Conservation (phyloP, 306 rosid genomes). For the Rosa multiflora region DNA sequence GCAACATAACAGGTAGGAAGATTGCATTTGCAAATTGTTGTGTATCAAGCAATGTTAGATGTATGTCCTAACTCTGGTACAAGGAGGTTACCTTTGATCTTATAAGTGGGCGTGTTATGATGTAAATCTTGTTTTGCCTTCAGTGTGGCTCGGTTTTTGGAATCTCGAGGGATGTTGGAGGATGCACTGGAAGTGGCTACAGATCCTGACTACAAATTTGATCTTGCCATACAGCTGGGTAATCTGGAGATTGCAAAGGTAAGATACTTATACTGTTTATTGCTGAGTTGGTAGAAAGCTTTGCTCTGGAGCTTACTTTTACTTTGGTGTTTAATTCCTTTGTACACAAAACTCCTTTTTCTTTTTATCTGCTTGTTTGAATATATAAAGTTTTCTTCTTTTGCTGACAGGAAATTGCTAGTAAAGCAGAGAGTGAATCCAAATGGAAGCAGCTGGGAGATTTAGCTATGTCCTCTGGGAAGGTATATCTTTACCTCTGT, state of each 20-base stretch:
- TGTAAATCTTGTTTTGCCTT: constrained; percentile 17
- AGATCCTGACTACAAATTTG: constrained; percentile 93
- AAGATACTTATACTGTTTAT: constrained; percentile 26
- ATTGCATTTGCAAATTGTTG: background rate
- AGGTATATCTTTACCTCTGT: constrained; percentile 46
- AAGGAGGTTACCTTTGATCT: background rate
- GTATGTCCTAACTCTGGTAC: background rate
- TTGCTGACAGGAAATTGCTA: constrained; percentile 71
- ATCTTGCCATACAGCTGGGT: constrained; percentile 92
- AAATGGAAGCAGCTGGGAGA: constrained; percentile 99
- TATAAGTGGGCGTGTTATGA: background rate
- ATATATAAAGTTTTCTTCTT: constrained; percentile 19
- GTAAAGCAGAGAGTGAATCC: constrained; percentile 69
- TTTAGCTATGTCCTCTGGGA: constrained; percentile 86
- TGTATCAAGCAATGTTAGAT: background rate
- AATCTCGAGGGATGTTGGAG: constrained; percentile 94
- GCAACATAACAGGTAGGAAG: constrained; percentile 77
- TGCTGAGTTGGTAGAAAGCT: background rate
- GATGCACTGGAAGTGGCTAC: constrained; percentile 95
- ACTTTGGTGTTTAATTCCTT: constrained; percentile 2
- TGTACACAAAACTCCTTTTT: background rate
- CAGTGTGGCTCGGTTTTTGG: constrained; percentile 97
- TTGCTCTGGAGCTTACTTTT: constrained; percentile 6
- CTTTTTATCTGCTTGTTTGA: background rate
- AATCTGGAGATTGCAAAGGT: constrained; percentile 95